phyloP scores from a whole-genome alignment of 208 protist species.

The Leishmania major region DNA sequence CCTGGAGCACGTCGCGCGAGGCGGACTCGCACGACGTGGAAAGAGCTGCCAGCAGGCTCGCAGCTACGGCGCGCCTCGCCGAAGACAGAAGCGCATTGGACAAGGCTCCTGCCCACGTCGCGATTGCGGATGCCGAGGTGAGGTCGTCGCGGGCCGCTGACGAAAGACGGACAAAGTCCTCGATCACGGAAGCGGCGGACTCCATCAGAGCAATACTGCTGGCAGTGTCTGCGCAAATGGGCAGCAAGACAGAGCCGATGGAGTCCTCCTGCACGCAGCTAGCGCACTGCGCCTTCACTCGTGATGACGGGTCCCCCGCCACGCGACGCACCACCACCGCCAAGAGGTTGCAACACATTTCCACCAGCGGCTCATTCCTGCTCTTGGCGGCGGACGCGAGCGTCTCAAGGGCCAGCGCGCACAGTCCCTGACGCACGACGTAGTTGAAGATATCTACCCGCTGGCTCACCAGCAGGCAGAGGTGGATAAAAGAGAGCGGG shows the following conservation, averaged over 20 bases:
- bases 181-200: slow-evolving; percentile 50
- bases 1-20: slow-evolving; percentile 13
- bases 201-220: slow-evolving; percentile 37
- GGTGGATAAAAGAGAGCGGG: slow-evolving; percentile 45
- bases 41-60: slow-evolving; percentile 55
- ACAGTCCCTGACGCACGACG: slow-evolving; percentile 45
- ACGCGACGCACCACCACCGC: slow-evolving; percentile 51
- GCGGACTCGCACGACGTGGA: slow-evolving; percentile 38
- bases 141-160: slow-evolving; percentile 44
- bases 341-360: slow-evolving; percentile 42
- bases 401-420: slow-evolving; percentile 49
- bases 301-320: slow-evolving; percentile 34
- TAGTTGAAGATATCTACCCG: slow-evolving; percentile 38
- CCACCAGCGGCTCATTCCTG: slow-evolving; percentile 39
- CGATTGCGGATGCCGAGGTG: slow-evolving; percentile 36
- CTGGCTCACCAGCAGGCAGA: slow-evolving; percentile 29
- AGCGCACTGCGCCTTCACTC: slow-evolving; percentile 41
- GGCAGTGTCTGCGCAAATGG: slow-evolving; percentile 41
- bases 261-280: slow-evolving; percentile 35
- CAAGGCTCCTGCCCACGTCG: slow-evolving; percentile 30
- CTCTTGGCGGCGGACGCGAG: slow-evolving; percentile 34
- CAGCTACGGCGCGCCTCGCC: slow-evolving; percentile 31
- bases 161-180: slow-evolving; percentile 47
- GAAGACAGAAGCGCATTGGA: slow-evolving; percentile 30
- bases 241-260: slow-evolving; percentile 52